Conservation (phyloP, 2,329 filamentous ascomycete genomes). For the Aspergillus felis region DNA sequence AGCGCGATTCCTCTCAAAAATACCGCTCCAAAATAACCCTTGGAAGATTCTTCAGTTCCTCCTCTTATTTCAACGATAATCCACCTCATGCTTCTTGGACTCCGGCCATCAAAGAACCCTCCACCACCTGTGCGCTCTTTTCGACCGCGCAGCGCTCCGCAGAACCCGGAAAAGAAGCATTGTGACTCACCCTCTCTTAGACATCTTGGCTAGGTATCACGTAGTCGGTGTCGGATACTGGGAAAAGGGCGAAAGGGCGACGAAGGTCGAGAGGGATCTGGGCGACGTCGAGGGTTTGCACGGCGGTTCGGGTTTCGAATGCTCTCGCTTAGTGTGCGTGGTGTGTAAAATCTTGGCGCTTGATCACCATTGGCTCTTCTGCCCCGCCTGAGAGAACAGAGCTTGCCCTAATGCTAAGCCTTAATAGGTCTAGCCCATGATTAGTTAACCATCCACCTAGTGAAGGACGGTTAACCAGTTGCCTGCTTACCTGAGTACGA, state of each 20-base stretch:
- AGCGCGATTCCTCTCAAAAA: slow-evolving; percentile 1
- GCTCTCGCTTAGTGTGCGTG: slow-evolving; percentile 45
- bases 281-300: slow-evolving; percentile 24
- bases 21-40: neutral
- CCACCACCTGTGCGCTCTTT: neutral
- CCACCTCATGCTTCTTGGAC: neutral
- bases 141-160: slow-evolving; percentile 8
- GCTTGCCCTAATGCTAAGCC: slow-evolving; percentile 39
- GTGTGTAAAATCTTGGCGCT: slow-evolving; percentile 42
- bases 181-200: slow-evolving; percentile 48
- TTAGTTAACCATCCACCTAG: neutral
- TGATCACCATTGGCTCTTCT: slow-evolving; percentile 20
- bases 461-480: no score
- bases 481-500: no score
- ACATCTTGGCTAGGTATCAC: slow-evolving; percentile 47
- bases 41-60: neutral
- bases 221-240: slow-evolving; percentile 35
- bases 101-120: neutral
- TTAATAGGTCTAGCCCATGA: neutral
- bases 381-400: slow-evolving; percentile 5
- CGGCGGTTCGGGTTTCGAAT: slow-evolving; percentile 26
- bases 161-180: slow-evolving; percentile 11
- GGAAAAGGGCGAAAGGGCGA: slow-evolving; percentile 29
- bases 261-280: slow-evolving; percentile 24
- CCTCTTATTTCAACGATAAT: neutral